Percentiles rank a stretch among this genome's conserved stretches.
phyloP scores from a whole-genome alignment of 768 basidiomycete species.

The Mycena rosella region DNA sequence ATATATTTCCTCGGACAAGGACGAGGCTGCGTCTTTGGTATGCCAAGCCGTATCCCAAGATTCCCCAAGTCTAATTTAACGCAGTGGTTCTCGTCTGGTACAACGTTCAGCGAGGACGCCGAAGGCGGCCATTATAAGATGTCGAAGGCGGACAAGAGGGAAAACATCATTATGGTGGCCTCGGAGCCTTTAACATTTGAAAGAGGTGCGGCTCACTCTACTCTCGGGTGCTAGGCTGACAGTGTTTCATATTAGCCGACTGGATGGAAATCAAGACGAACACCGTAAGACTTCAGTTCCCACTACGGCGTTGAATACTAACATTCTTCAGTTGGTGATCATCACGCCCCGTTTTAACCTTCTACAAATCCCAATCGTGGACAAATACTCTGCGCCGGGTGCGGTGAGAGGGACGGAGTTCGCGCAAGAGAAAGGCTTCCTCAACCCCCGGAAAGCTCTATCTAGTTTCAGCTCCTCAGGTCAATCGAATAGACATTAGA shows the following conservation, averaged over 20 bases:
- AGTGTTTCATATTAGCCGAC: constrained; percentile 67
- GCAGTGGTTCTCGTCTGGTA: constrained; percentile 96
- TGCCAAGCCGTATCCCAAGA: constrained; percentile 32
- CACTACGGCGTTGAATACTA: neutral
- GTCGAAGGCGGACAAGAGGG: constrained; percentile 95
- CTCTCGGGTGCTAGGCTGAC: constrained; percentile 4
- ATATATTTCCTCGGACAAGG: constrained; percentile 91
- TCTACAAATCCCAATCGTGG: constrained; percentile 93
- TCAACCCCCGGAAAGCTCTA: constrained; percentile 64
- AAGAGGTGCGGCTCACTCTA: constrained; percentile 65
- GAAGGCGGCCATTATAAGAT: constrained; percentile 94
- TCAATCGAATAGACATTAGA: too few species aligned
- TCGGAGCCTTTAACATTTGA: constrained; percentile 98
- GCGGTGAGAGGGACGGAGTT: constrained; percentile 80
- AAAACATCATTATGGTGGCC: constrained; percentile 96
- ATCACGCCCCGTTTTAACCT: constrained; percentile 97
- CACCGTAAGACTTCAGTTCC: constrained; percentile 16
- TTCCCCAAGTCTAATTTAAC: neutral
- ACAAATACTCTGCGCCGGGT: constrained; percentile 90
- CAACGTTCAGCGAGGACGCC: constrained; percentile 90
- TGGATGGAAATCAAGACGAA: constrained; percentile 99
- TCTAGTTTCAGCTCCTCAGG: constrained; percentile 10
- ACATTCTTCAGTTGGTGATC: constrained; percentile 78
- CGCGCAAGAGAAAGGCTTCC: constrained; percentile 85
- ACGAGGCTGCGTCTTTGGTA: constrained; percentile 93